Base-by-base conservation (phyloP, 495 filamentous ascomycete species). In the Platismatia glauca region DNA sequence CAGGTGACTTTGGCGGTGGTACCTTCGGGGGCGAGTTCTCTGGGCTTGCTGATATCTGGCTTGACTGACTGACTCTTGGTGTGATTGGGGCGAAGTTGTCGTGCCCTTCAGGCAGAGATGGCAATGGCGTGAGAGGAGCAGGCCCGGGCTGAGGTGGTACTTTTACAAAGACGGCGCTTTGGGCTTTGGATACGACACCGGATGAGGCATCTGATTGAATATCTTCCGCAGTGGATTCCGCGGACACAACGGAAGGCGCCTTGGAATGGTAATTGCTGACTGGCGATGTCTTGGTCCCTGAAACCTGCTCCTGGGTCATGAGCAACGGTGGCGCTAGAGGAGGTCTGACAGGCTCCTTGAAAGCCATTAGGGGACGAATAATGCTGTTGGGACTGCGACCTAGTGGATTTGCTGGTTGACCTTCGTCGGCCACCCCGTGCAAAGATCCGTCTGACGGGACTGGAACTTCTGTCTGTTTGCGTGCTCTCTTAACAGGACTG, bases 101-200 rank as follows among this genome's bases (percentile, higher is more conserved):
- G 22, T 69, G 69, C 16, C 66, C 67, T 63, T 71, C 71, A 22
- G 75, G 75, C 52, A 77, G 63, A 31, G 75, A 72, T 33, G 75
- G 75, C n/a, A 77, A 52, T 20, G 69, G 69, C 63, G 67, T 69
- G 22, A 69, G 76, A 24, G 75, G 75, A 15, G 75, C 72, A 31
- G 75, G 75, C 11, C 74, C 74, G 33, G 75, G 72, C 46, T 64
- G 70, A 20, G 73, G 66, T 39, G 70, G 71, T 43, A 41, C 50
- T 22, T 41, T 52, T 37, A 64, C 50, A 41, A 66, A 29, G 33
- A 50, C 58, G 15, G 64, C 66, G 34, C 48, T 63, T 43, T 63
- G 59, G 58, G 64, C 67, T 52, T 64, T 62, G 35, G 61, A 55
- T 22, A 69, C 58, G 7, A 65, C 34, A 20, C 43, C 62, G 15